Evolutionary conservation across 2,329 filamentous ascomycete species (phyloP).

Genomic region (Monascus ruber): DNA sequence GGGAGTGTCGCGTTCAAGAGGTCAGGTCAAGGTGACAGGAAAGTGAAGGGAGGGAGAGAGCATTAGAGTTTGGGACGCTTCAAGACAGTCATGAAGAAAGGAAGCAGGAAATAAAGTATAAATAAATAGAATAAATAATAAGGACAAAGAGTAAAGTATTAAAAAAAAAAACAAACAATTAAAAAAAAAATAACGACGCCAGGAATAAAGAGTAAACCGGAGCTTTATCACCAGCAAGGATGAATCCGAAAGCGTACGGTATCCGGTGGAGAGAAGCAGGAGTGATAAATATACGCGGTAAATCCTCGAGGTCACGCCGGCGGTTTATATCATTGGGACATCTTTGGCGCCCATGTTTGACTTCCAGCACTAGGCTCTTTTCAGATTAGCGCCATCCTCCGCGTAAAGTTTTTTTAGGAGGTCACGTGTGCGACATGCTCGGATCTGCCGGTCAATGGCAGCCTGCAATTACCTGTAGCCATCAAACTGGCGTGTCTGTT

Average conservation of each 20-base stretch:
- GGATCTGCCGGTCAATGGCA: no score
- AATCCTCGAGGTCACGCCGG: conserved; percentile 32
- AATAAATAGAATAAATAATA: conserved; percentile 5
- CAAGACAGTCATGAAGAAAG: conserved; percentile 1
- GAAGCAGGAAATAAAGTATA: conserved; percentile 5
- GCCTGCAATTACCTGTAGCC: no score
- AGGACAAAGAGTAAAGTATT: background rate
- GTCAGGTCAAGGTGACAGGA: background rate
- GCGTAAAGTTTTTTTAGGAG: conserved; percentile 15
- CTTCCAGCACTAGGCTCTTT: conserved; percentile 18
- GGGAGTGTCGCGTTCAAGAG: background rate
- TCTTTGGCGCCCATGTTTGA: conserved; percentile 29
- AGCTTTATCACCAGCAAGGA: background rate
- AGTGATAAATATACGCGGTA: conserved; percentile 4
- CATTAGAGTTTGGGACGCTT: background rate
- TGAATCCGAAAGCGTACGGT: no score
- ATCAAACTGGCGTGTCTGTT: no score
- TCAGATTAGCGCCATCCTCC: conserved; percentile 15
- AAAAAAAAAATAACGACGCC: background rate
- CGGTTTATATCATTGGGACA: conserved; percentile 37
- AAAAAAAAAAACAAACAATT: conserved; percentile 1
- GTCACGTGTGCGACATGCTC: conserved; percentile 14
- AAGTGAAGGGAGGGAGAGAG: background rate
- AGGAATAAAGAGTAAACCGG: conserved; percentile 1
- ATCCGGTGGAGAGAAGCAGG: no score